A percentile compares a stretch with the other conserved stretches of the same genome.
Conservation (phyloP, 225 moss, liverwort and hornwort genomes). For the Lunularia cruciata region DNA sequence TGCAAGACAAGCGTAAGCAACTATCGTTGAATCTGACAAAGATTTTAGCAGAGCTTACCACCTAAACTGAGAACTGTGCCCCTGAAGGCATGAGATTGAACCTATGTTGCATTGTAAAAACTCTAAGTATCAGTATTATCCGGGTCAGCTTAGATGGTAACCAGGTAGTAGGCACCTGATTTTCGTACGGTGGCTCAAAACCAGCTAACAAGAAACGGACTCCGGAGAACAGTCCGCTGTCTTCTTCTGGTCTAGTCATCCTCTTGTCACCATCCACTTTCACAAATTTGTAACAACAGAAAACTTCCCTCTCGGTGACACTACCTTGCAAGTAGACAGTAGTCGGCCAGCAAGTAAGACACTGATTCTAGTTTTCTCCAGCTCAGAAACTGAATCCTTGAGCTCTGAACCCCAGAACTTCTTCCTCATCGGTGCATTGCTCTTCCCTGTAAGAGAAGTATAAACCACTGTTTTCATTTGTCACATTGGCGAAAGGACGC, state of each 20-base stretch:
- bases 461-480: too few relatives aligned
- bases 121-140: too few relatives aligned
- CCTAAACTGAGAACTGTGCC: too few relatives aligned
- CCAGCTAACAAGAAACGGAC: slow-evolving; percentile 34
- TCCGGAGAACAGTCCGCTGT: slow-evolving; percentile 31
- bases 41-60: too few relatives aligned
- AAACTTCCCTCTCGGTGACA: slow-evolving; percentile 9
- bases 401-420: slow-evolving; percentile 3
- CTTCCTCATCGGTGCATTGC: slow-evolving; percentile 17
- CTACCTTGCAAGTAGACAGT: slow-evolving; percentile 21
- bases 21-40: too few relatives aligned
- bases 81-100: too few relatives aligned
- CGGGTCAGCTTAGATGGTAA: too few relatives aligned
- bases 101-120: too few relatives aligned
- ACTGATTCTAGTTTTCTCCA: slow-evolving; percentile 15
- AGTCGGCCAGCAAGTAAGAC: slow-evolving; percentile 20
- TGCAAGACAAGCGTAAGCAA: too few relatives aligned
- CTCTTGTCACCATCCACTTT: slow-evolving; percentile 23
- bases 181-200: slow-evolving; percentile 30
- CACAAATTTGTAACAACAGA: slow-evolving; percentile 10
- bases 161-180: slow-evolving; percentile 15
- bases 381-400: slow-evolving; percentile 11
- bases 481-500: too few relatives aligned
- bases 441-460: too few relatives aligned
- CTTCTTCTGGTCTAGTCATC: slow-evolving; percentile 6